Percentiles rank a stretch among this genome's conserved stretches.
These are phyloP conservation scores for Lachancea quebecensis DNA, from an alignment of 805 yeast species.

Conservation along the genomic window DNA sequence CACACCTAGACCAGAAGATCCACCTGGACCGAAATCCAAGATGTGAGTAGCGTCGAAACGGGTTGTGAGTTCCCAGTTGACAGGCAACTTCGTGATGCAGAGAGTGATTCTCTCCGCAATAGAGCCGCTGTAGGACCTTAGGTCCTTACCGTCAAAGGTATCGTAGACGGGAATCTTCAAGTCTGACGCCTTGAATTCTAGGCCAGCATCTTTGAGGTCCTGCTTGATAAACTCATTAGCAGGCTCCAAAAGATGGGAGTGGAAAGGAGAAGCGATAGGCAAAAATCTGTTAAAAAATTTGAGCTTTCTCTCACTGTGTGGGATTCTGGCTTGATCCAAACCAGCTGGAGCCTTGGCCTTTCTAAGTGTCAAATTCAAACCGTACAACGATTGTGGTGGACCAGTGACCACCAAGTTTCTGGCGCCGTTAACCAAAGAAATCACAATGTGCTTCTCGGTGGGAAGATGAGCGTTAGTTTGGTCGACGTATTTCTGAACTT, in stretches of 20 bases:
- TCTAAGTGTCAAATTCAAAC: slow-evolving; percentile 86
- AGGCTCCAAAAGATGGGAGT: slow-evolving; percentile 71
- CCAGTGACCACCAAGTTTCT: slow-evolving; percentile 93
- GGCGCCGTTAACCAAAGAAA: slow-evolving; percentile 92
- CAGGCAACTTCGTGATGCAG: slow-evolving; percentile 83
- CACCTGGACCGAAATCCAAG: slow-evolving; percentile 98
- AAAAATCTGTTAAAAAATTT: slow-evolving; percentile 89
- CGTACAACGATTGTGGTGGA: slow-evolving; percentile 96
- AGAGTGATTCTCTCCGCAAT: slow-evolving; percentile 64
- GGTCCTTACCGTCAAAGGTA: slow-evolving; percentile 77
- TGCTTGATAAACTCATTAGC: slow-evolving; percentile 61
- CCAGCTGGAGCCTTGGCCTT: slow-evolving; percentile 93
- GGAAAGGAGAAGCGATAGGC: slow-evolving; percentile 96
- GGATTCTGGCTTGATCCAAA: slow-evolving; percentile 90
- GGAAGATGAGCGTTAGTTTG: slow-evolving; percentile 93
- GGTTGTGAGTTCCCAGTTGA: slow-evolving; percentile 91
- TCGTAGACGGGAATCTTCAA: slow-evolving; percentile 85
- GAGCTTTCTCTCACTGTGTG: slow-evolving; percentile 87
- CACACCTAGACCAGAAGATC: slow-evolving; percentile 92
- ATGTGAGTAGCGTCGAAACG: slow-evolving; percentile 77
- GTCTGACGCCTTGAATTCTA: slow-evolving; percentile 48
- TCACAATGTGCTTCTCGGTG: slow-evolving; percentile 78
- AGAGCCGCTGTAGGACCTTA: slow-evolving; percentile 50
- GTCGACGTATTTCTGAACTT: slow-evolving; percentile 72
- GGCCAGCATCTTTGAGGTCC: slow-evolving; percentile 55